phyloP scores from a whole-genome alignment of 345 rosid genomes.

The Triadica sebifera region DNA sequence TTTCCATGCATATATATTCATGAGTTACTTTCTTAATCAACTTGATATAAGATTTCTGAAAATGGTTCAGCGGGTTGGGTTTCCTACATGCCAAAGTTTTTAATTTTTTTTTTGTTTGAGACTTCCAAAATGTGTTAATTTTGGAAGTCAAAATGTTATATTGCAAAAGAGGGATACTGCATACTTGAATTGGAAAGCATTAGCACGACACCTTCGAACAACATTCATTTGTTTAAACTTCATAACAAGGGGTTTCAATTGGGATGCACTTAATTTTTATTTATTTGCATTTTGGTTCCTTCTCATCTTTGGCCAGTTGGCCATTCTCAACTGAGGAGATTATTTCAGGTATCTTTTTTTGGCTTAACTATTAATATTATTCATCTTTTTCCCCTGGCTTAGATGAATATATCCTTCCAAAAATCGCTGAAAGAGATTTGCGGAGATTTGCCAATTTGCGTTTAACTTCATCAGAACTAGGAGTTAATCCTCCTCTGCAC shows the following conservation, averaged over 20 bases:
- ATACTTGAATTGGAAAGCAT: neutral
- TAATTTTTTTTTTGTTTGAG: neutral
- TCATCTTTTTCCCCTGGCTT: constrained; percentile 4
- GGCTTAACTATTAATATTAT: neutral
- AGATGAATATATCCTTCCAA: constrained; percentile 92
- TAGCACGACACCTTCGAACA: neutral
- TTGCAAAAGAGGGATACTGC: neutral
- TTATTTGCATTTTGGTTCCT: neutral
- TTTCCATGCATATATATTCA: neutral
- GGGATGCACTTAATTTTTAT: neutral
- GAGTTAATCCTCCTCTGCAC: constrained; percentile 43
- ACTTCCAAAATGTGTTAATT: neutral
- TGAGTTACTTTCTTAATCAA: neutral
- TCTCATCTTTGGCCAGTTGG: neutral
- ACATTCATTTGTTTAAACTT: neutral
- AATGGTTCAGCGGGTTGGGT: neutral
- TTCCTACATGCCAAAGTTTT: neutral
- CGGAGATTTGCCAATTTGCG: constrained; percentile 66
- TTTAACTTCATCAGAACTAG: constrained; percentile 43
- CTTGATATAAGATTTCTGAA: neutral
- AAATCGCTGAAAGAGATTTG: constrained; percentile 84
- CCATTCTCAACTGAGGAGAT: neutral
- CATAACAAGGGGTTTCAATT: neutral
- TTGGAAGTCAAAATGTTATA: neutral
- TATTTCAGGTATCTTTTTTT: neutral